These are phyloP conservation scores for Serendipita sp. DNA, from an alignment of 768 basidiomycete species.

Conservation along the genomic window DNA sequence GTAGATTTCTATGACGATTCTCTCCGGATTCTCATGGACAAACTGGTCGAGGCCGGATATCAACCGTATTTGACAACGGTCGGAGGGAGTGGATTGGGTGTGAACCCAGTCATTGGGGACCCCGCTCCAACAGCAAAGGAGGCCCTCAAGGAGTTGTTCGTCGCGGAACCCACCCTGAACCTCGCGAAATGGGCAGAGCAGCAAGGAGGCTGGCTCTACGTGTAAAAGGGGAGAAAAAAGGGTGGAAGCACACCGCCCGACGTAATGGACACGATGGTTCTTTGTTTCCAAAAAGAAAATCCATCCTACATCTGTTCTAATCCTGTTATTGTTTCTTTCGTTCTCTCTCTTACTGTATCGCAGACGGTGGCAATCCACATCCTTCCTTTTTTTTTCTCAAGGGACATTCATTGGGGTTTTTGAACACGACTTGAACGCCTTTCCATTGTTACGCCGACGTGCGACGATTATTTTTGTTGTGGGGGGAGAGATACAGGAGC, in stretches of 20 bases:
- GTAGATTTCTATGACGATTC: constrained; percentile 53
- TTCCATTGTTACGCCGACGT: neutral
- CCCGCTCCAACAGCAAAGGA: neutral
- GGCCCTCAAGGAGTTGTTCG: constrained; percentile 26
- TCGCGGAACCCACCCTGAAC: constrained; percentile 25
- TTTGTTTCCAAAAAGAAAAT: too few species aligned
- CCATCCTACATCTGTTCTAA: neutral
- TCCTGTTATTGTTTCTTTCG: neutral
- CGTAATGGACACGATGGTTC: too few species aligned
- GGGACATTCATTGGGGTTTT: neutral
- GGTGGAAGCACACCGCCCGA: too few species aligned
- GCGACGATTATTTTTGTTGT: neutral
- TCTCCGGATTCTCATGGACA: constrained; percentile 41
- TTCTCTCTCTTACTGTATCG: neutral
- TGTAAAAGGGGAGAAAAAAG: too few species aligned
- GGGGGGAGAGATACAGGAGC: neutral
- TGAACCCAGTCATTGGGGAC: constrained; percentile 20
- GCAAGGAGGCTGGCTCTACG: constrained; percentile 48
- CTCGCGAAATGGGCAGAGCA: constrained; percentile 38
- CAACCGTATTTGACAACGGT: constrained; percentile 82
- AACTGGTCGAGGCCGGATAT: constrained; percentile 50
- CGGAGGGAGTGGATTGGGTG: constrained; percentile 83
- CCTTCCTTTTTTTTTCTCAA: too few species aligned
- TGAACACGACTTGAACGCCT: neutral
- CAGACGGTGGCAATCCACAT: neutral